Evolutionary conservation across 2,329 filamentous ascomycete genomes (phyloP).

Genomic region (Aotearoamyces nothofagi): DNA sequence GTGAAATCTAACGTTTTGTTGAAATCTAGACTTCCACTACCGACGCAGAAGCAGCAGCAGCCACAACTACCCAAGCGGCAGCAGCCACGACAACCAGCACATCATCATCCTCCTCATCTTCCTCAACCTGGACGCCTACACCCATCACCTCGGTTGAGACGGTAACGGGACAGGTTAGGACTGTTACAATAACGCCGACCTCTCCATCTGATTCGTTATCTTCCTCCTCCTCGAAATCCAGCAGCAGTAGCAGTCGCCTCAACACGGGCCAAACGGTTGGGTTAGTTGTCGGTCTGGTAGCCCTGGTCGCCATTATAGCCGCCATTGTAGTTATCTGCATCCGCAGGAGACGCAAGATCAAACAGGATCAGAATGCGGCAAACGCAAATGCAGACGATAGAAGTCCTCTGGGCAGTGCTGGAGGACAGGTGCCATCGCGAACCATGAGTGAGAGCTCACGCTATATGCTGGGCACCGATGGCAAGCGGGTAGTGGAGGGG

Average conservation of each 20-base stretch:
- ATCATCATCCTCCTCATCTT: constrained; percentile 9
- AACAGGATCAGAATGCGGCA: too few species aligned
- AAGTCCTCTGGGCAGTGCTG: constrained; percentile 7
- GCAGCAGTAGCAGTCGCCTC: constrained; percentile 17
- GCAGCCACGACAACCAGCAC: too few species aligned
- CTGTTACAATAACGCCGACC: constrained; percentile 36
- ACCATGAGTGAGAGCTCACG: constrained; percentile 21
- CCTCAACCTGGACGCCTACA: constrained; percentile 19
- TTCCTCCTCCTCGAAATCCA: constrained; percentile 4
- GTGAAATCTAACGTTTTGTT: too few species aligned
- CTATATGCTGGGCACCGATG: constrained; percentile 20
- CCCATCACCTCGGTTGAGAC: constrained; percentile 30
- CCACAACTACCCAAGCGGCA: too few species aligned
- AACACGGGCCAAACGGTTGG: constrained; percentile 34
- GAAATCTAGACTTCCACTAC: constrained; percentile 3
- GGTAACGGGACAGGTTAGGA: constrained; percentile 38
- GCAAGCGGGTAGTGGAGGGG: constrained; percentile 16
- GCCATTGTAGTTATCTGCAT: constrained; percentile 26
- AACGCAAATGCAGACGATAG: constrained; percentile 24
- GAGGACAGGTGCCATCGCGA: constrained; percentile 13
- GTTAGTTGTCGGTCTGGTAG: constrained; percentile 35
- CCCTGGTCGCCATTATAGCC: constrained; percentile 24
- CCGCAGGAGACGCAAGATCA: constrained; percentile 26
- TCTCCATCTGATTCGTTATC: constrained; percentile 13
- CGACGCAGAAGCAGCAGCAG: constrained; percentile 3